Conservation (phyloP, 257 asterid species). For the Solanum acaule region DNA sequence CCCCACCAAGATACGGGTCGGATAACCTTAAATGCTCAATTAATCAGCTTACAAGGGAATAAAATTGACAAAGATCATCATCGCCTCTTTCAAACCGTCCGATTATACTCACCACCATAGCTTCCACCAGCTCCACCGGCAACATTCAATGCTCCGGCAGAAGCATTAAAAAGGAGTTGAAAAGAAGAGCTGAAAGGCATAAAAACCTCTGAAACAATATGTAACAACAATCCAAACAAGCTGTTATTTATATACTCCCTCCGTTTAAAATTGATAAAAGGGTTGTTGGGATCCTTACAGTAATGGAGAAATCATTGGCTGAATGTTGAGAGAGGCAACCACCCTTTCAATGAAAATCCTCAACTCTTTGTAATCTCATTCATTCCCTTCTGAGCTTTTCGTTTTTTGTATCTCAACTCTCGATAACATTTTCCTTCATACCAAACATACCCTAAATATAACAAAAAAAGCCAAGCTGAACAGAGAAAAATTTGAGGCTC, state of each 20-base stretch:
- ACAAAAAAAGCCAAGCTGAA: not conserved
- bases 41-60: not conserved
- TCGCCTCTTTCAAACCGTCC: not conserved
- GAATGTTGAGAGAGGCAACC: slow-evolving; percentile 38
- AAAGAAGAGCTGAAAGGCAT: not conserved
- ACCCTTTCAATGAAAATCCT: slow-evolving; percentile 22
- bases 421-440: not conserved
- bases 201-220: not conserved
- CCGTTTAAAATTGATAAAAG: not conserved
- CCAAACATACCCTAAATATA: not conserved
- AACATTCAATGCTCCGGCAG: not conserved
- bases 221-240: not conserved
- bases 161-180: not conserved
- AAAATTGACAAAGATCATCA: not conserved
- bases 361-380: not conserved
- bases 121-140: not conserved
- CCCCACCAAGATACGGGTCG: slow-evolving; percentile 41
- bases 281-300: slow-evolving; percentile 2
- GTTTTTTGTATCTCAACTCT: not conserved
- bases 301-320: slow-evolving; percentile 8
- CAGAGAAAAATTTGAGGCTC: not conserved
- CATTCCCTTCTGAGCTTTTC: not conserved
- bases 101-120: not conserved
- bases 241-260: not conserved
- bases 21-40: not conserved